phyloP scores from a whole-genome alignment of 331 rosid species.

The Malus hybrid region DNA sequence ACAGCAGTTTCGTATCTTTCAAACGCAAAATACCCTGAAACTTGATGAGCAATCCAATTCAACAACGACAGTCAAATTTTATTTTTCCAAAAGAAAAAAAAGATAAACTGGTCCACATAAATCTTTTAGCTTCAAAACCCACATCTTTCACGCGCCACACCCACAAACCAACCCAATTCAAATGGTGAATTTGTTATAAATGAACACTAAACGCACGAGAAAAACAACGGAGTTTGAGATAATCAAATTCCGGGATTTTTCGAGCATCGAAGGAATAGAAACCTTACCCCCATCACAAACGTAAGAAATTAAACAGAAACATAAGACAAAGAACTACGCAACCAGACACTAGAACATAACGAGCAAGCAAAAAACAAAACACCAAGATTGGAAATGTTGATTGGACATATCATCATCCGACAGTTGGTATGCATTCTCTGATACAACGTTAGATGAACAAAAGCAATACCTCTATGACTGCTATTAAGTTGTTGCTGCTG shows the following conservation, averaged over 20 bases:
- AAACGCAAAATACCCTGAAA: background rate
- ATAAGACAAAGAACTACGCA: background rate
- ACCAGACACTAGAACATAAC: background rate
- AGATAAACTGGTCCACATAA: background rate
- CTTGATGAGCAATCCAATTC: background rate
- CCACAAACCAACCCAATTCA: background rate
- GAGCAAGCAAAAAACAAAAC: background rate
- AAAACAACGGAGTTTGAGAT: background rate
- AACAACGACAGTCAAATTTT: background rate
- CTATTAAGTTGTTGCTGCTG: background rate
- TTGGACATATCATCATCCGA: background rate
- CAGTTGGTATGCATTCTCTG: background rate
- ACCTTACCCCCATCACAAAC: background rate
- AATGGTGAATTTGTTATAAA: background rate
- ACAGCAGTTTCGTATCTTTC: background rate
- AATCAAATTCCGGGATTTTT: background rate
- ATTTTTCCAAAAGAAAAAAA: background rate
- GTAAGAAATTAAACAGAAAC: background rate
- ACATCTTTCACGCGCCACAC: background rate
- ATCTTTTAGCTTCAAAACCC: background rate
- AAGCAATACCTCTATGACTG: background rate
- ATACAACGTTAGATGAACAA: background rate
- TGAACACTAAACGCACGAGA: background rate
- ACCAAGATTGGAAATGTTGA: background rate
- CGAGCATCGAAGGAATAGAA: background rate